phyloP scores from a whole-genome alignment of 352 stramenopile genomes.

The Pythium monospermum region DNA sequence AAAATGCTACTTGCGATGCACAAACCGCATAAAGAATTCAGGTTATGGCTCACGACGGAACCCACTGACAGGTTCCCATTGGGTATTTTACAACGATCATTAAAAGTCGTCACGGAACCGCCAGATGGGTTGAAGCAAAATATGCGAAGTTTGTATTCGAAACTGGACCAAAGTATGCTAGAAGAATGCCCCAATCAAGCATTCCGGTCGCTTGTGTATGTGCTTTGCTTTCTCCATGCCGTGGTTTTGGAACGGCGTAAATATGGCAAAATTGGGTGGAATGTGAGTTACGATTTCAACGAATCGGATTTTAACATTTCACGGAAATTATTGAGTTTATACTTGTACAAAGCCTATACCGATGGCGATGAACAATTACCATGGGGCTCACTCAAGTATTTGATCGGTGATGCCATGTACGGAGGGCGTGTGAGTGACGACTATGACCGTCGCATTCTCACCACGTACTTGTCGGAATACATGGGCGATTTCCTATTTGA shows the following conservation, averaged over 20 bases:
- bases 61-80: slow-evolving; percentile 94
- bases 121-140: slow-evolving; percentile 96
- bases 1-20: slow-evolving; percentile 90
- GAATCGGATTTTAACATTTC: slow-evolving; percentile 95
- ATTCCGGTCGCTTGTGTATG: slow-evolving; percentile 93
- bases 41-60: slow-evolving; percentile 94
- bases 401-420: slow-evolving; percentile 97
- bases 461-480: slow-evolving; percentile 92
- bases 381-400: slow-evolving; percentile 92
- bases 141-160: slow-evolving; percentile 91
- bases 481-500: slow-evolving; percentile 97
- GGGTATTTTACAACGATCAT: slow-evolving; percentile 91
- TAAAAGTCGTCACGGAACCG: slow-evolving; percentile 96
- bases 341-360: slow-evolving; percentile 92
- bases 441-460: slow-evolving; percentile 94
- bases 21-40: slow-evolving; percentile 93
- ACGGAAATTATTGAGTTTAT: slow-evolving; percentile 87
- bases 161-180: slow-evolving; percentile 87
- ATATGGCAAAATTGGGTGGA: slow-evolving; percentile 97
- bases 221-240: slow-evolving; percentile 94
- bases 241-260: slow-evolving; percentile 94
- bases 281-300: slow-evolving; percentile 97
- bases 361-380: slow-evolving; percentile 91
- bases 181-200: slow-evolving; percentile 92
- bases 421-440: slow-evolving; percentile 94